phyloP scores from a whole-genome alignment of 2,329 filamentous ascomycete genomes.

The Venturia carpophila region DNA sequence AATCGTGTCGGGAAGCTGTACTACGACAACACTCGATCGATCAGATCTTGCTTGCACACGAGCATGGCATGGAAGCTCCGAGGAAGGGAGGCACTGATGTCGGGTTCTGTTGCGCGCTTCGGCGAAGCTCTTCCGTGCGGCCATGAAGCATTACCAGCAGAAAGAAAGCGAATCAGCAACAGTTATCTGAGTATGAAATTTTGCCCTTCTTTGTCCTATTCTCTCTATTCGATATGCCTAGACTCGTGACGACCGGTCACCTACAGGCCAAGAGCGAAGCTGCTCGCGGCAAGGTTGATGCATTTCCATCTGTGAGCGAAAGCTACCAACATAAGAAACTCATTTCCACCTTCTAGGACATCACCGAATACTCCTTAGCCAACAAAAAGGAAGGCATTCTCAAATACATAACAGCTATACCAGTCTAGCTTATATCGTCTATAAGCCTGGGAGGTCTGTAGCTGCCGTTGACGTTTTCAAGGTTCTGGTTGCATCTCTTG shows the following conservation, averaged over 20 bases:
- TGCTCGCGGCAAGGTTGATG: constrained; percentile 11
- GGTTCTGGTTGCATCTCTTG: background rate
- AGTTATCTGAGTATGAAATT: no score
- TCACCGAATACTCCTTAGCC: constrained; percentile 13
- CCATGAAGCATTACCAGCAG: background rate
- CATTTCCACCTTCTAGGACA: constrained; percentile 16
- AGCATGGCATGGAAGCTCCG: no score
- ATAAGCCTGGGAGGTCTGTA: constrained; percentile 4
- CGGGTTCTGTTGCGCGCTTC: background rate
- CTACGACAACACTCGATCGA: no score
- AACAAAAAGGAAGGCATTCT: constrained; percentile 10
- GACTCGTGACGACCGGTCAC: constrained; percentile 9
- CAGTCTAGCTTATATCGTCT: constrained; percentile 3
- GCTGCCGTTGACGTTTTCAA: constrained; percentile 5
- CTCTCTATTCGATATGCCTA: background rate
- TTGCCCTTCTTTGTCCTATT: background rate
- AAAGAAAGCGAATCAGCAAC: no score
- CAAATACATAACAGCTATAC: constrained; percentile 14
- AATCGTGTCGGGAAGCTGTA: no score
- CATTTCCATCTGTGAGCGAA: background rate
- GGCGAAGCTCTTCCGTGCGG: background rate
- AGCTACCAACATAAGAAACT: background rate
- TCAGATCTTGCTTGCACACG: no score
- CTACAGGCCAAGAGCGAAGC: constrained; percentile 14
- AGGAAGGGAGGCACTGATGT: no score